phyloP scores from a whole-genome alignment of 2,329 filamentous ascomycete genomes.

The Beauveria pseudobassiana region DNA sequence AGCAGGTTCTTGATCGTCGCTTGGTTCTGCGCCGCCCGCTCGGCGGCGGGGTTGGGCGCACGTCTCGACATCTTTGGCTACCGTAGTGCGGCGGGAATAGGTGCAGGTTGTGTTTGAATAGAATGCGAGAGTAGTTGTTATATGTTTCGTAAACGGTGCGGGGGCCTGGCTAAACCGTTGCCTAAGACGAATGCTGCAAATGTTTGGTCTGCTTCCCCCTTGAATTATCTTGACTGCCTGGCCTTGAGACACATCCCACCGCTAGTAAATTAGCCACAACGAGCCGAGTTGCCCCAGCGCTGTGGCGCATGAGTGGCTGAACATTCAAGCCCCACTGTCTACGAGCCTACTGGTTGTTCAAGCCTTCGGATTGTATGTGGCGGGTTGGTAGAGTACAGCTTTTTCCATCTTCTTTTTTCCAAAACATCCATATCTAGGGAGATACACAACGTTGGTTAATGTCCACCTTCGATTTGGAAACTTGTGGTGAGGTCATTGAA shows the following conservation, averaged over 20 bases:
- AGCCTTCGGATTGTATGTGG: not conserved
- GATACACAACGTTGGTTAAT: no score
- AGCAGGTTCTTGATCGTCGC: conserved; percentile 89
- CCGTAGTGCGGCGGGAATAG: not conserved
- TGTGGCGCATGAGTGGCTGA: conserved; percentile 9
- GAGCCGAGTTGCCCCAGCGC: not conserved
- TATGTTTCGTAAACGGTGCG: not conserved
- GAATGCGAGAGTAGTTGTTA: not conserved
- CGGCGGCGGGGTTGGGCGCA: conserved; percentile 67
- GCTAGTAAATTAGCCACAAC: conserved; percentile 3
- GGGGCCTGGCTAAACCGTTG: conserved; percentile 6
- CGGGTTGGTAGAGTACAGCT: no score
- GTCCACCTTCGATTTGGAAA: not conserved
- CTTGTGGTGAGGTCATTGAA: conserved; percentile 1
- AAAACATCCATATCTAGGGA: not conserved
- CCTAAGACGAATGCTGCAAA: conserved; percentile 3
- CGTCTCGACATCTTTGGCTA: conserved; percentile 64
- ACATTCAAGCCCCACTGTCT: not conserved
- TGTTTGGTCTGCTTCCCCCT: conserved; percentile 4
- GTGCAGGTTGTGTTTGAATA: not conserved
- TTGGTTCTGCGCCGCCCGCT: conserved; percentile 88
- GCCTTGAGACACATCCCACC: conserved; percentile 6
- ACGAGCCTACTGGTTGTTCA: not conserved
- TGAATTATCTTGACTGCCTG: conserved; percentile 10
- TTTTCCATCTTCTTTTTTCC: not conserved